A percentile compares a stretch with the other conserved stretches of the same genome.
These are phyloP conservation scores for Trichophyton schoenleinii DNA, from an alignment of 2,329 filamentous ascomycete genomes.

Conservation along the genomic window DNA sequence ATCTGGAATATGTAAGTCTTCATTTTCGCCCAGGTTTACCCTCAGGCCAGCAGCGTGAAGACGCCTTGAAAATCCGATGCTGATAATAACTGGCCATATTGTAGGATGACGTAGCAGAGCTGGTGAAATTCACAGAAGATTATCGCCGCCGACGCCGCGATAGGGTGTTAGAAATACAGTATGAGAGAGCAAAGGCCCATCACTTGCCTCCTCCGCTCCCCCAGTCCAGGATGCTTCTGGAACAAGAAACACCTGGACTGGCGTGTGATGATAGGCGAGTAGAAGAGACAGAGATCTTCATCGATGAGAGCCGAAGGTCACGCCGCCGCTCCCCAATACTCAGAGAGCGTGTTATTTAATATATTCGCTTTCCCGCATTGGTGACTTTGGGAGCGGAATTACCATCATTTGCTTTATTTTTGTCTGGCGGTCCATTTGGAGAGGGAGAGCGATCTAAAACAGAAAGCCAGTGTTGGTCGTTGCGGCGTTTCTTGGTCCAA, in stretches of 20 bases:
- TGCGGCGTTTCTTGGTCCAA: too few relatives aligned
- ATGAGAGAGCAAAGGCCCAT: constrained; percentile 22
- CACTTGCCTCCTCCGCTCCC: constrained; percentile 11
- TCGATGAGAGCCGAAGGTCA: neutral
- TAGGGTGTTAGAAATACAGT: constrained; percentile 47
- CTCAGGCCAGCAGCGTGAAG: neutral
- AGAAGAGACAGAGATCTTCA: neutral
- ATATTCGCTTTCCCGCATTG: neutral
- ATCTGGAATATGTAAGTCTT: constrained; percentile 67
- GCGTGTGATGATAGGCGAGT: neutral
- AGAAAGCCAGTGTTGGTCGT: too few relatives aligned
- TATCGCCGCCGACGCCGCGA: constrained; percentile 56
- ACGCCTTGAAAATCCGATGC: too few relatives aligned
- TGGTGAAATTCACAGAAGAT: constrained; percentile 70
- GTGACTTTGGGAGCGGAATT: neutral
- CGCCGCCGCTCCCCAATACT: neutral
- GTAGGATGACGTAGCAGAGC: constrained; percentile 73
- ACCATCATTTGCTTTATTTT: too few relatives aligned
- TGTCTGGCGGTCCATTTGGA: too few relatives aligned
- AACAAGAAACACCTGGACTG: neutral
- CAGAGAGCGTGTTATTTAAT: neutral
- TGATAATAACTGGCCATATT: neutral
- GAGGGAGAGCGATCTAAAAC: too few relatives aligned
- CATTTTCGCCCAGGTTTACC: neutral
- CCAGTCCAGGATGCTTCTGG: neutral